phyloP scores from a whole-genome alignment of 306 rosid genomes.

The Trifolium pratense region DNA sequence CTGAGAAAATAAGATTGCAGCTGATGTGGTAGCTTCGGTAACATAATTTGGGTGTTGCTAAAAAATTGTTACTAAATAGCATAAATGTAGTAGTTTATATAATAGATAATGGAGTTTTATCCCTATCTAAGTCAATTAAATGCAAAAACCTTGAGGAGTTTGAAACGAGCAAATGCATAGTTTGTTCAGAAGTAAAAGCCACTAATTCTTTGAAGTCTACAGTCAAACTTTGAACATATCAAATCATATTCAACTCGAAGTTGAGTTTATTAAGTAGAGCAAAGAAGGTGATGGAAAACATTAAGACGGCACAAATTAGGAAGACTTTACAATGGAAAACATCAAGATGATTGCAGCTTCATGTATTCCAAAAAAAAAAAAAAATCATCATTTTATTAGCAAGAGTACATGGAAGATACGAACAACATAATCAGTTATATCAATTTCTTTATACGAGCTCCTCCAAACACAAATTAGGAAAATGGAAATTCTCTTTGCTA shows the following conservation, averaged over 20 bases:
- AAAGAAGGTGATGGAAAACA: too few relatives aligned
- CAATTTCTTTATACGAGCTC: slow-evolving; percentile 51
- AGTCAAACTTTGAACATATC: neutral
- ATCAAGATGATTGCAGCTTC: neutral
- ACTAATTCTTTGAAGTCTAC: neutral
- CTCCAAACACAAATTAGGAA: slow-evolving; percentile 46
- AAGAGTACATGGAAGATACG: slow-evolving; percentile 35
- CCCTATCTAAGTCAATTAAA: neutral
- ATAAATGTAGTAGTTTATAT: neutral
- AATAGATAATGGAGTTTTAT: neutral
- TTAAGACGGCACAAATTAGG: too few relatives aligned
- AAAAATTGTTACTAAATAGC: too few relatives aligned
- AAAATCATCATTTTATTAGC: neutral
- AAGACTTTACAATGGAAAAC: neutral
- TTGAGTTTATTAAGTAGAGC: neutral
- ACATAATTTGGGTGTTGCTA: too few relatives aligned
- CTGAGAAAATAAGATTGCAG: too few relatives aligned
- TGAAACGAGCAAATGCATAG: neutral
- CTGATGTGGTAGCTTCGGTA: too few relatives aligned
- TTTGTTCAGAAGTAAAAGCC: neutral
- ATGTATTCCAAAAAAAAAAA: neutral
- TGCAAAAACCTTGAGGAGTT: neutral
- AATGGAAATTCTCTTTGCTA: slow-evolving; percentile 39
- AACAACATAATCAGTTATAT: slow-evolving; percentile 31
- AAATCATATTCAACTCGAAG: neutral